Percentiles rank a stretch among this genome's conserved stretches.
Conservation (phyloP, 371 early-diverging fungal genomes). For the Umbelopsis sp. region DNA sequence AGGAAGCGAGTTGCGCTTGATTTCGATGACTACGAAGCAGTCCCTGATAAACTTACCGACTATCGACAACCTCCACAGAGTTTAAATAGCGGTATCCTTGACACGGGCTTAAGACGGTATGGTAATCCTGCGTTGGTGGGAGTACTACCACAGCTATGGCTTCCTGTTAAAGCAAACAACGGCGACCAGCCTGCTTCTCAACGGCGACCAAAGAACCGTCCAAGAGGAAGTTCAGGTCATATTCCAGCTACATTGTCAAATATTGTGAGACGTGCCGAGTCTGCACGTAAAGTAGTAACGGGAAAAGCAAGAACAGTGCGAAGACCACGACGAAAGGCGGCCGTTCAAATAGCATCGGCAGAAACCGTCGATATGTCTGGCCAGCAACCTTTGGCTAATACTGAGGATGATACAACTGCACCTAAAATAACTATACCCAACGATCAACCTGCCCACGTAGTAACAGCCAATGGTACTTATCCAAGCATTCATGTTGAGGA, state of each 20-base stretch:
- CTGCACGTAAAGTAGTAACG: background rate
- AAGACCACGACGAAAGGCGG: conserved; percentile 3
- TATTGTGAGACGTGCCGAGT: conserved; percentile 34
- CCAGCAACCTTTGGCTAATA: background rate
- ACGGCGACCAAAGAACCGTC: background rate
- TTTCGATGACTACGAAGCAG: conserved; percentile 72
- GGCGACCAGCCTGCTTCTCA: conserved; percentile 18
- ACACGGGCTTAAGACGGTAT: conserved; percentile 70
- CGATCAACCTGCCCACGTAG: no score
- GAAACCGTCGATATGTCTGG: background rate
- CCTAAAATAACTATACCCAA: no score
- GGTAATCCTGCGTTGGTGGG: conserved; percentile 71
- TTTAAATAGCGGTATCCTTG: conserved; percentile 69
- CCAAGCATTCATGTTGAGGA: no score
- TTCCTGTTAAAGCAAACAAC: conserved; percentile 55
- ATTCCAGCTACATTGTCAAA: conserved; percentile 29
- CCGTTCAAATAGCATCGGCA: background rate
- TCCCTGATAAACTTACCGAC: conserved; percentile 57
- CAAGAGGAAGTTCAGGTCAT: conserved; percentile 22
- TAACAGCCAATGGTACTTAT: no score
- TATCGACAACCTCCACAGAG: conserved; percentile 77
- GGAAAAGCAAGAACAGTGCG: background rate
- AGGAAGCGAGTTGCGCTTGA: conserved; percentile 35
- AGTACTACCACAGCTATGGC: conserved; percentile 75
- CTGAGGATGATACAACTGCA: background rate